A percentile compares a stretch with the other conserved stretches of the same genome.
phyloP scores from a whole-genome alignment of 2,329 filamentous ascomycete genomes.

The Epichloe aotearoae region DNA sequence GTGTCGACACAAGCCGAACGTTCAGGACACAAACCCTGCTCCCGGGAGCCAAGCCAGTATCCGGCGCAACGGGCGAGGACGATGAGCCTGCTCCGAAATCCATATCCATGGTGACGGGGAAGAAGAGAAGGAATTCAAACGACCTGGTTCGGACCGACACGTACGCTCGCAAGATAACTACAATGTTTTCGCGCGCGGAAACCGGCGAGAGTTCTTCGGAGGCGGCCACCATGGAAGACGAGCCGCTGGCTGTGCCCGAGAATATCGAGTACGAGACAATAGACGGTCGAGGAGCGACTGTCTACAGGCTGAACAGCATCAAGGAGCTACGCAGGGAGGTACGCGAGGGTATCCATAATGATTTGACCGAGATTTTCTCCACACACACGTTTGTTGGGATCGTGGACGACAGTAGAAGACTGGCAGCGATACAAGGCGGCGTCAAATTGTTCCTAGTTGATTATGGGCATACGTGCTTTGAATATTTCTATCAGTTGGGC shows the following conservation, averaged over 20 bases:
- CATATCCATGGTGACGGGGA: conserved; percentile 23
- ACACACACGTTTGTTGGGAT: conserved; percentile 88
- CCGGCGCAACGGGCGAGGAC: conserved; percentile 14
- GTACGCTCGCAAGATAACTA: conserved; percentile 84
- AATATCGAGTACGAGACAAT: conserved; percentile 53
- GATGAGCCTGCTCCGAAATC: conserved; percentile 19
- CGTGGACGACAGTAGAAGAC: conserved; percentile 72
- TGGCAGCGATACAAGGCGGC: conserved; percentile 87
- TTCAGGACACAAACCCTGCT: conserved; percentile 91
- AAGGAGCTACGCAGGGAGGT: conserved; percentile 74
- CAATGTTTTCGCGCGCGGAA: conserved; percentile 62
- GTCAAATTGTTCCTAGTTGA: conserved; percentile 88
- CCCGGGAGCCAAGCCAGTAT: conserved; percentile 43
- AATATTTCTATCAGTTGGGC: conserved; percentile 92
- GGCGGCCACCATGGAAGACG: conserved; percentile 13
- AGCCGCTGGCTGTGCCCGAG: conserved; percentile 27
- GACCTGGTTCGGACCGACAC: conserved; percentile 85
- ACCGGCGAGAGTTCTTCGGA: conserved; percentile 10
- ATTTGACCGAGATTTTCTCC: conserved; percentile 75
- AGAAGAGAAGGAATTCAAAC: conserved; percentile 40
- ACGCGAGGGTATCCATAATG: conserved; percentile 68
- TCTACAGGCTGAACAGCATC: conserved; percentile 69
- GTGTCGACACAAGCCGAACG: conserved; percentile 84
- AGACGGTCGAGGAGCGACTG: conserved; percentile 53
- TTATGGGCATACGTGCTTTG: conserved; percentile 73